Conservation (phyloP, 192 early-diverging fungal genomes). For the Cladochytrium replicatum region DNA sequence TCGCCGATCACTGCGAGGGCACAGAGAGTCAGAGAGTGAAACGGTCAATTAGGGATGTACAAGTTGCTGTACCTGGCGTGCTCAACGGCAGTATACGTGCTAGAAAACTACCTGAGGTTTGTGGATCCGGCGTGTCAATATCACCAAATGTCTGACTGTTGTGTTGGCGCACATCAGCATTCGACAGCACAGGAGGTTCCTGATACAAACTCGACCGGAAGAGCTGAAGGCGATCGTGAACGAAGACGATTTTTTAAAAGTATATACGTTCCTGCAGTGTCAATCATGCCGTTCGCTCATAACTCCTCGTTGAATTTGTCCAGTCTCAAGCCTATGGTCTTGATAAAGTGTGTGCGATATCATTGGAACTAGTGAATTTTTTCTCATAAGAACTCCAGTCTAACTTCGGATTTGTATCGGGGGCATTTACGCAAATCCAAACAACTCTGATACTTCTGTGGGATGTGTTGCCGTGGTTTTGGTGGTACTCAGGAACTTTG, state of each 20-base stretch:
- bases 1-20: too few relatives aligned
- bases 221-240: slow-evolving; percentile 58
- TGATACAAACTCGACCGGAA: slow-evolving; percentile 39
- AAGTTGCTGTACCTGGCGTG: too few relatives aligned
- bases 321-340: slow-evolving; percentile 78
- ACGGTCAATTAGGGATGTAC: too few relatives aligned
- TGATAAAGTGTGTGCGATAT: slow-evolving; percentile 47
- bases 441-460: slow-evolving; percentile 55
- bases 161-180: neutral
- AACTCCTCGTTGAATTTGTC: too few relatives aligned
- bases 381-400: slow-evolving; percentile 16
- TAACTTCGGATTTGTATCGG: slow-evolving; percentile 60
- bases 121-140: too few relatives aligned
- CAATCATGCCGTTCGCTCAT: too few relatives aligned
- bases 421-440: slow-evolving; percentile 53
- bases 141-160: too few relatives aligned
- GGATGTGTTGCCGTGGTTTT: slow-evolving; percentile 65
- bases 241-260: slow-evolving; percentile 74
- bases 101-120: too few relatives aligned
- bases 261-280: too few relatives aligned
- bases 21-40: too few relatives aligned
- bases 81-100: too few relatives aligned
- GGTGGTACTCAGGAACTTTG: slow-evolving; percentile 45
- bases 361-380: neutral
- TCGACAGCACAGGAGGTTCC: slow-evolving; percentile 1